Conservation (phyloP, 148 eudicot species). For the Dianthus caryophyllus region DNA sequence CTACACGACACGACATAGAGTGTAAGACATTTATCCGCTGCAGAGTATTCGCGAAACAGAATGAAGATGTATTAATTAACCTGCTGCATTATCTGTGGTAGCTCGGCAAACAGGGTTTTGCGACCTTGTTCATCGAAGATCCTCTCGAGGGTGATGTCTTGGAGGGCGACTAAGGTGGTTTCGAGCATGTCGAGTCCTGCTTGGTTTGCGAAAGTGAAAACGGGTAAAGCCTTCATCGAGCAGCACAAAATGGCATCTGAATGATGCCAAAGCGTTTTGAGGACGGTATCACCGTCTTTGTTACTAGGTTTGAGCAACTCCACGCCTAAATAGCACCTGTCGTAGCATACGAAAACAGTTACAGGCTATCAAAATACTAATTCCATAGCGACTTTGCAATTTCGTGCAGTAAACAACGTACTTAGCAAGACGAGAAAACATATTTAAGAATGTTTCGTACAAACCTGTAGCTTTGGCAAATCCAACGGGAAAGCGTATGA, state of each 20-base stretch:
- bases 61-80: constrained; percentile 19
- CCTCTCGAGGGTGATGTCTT: constrained; percentile 63
- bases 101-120: constrained; percentile 48
- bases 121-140: constrained; percentile 68
- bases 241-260: constrained; percentile 65
- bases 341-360: neutral
- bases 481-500: constrained; percentile 76
- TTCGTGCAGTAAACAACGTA: neutral
- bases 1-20: constrained; percentile 28
- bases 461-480: constrained; percentile 69
- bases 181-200: constrained; percentile 84
- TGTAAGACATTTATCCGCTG: neutral
- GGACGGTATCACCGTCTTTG: constrained; percentile 45
- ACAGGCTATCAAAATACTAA: neutral
- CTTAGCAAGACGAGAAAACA: neutral
- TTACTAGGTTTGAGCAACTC: constrained; percentile 51
- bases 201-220: constrained; percentile 74
- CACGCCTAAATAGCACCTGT: constrained; percentile 58
- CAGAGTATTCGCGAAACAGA: neutral
- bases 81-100: constrained; percentile 84
- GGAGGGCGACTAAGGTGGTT: constrained; percentile 70
- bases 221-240: constrained; percentile 66
- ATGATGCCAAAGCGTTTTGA: constrained; percentile 50
- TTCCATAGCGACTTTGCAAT: neutral
- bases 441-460: neutral